Evolutionary conservation across 2,329 filamentous ascomycete genomes (phyloP), one percentile per base, ranked within the genome.

Genomic region (Exophiala xenobiotica): DNA sequence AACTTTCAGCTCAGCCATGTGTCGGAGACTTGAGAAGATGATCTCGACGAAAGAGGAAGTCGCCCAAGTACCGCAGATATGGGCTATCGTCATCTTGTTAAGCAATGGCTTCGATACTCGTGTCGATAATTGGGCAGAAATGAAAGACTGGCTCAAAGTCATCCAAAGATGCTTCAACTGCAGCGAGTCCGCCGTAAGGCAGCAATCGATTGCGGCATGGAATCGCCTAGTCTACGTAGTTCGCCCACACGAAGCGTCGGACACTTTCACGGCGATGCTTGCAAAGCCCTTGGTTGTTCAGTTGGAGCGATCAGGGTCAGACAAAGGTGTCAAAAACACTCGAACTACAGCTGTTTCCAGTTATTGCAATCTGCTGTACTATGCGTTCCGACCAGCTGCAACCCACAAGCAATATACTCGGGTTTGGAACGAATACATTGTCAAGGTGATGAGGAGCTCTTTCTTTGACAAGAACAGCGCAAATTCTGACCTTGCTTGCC

Each of bases 161-260:
- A 85, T 95, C 14, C 87, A 96, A 62, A 78, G 78, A 56, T 93
- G 89, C 63, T 90, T 97, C 69, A 95, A 95, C 65, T 86, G 83
- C 60, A 80, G 80, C 46, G 89, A 96, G 57, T 72, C 78, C 3
- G 72, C 78, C 38, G 87, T 85, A 38, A 89, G 86, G 61, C 76
- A 82, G 11, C 85, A 95, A 63, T 88, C 91, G 18, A 90, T 92
- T 63, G 74, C 85, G 49, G 90, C 90, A 1, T 96, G 92, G 88
- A 89, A 88, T 61, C 85, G 88, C 46, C 82, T 96, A 38, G 80
- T 93, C 16, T 95, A 86, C 65, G 80, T 85, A 5, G 78, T 89
- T 12, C 79, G 85, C 47, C 78, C 85, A 0, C 83, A 86, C 58
- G 78, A 82, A 16, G 71, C 74, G 2, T 82, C 79, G 0, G 67